Base-by-base conservation (phyloP, 768 basidiomycete species). In the Collybia nuda region DNA sequence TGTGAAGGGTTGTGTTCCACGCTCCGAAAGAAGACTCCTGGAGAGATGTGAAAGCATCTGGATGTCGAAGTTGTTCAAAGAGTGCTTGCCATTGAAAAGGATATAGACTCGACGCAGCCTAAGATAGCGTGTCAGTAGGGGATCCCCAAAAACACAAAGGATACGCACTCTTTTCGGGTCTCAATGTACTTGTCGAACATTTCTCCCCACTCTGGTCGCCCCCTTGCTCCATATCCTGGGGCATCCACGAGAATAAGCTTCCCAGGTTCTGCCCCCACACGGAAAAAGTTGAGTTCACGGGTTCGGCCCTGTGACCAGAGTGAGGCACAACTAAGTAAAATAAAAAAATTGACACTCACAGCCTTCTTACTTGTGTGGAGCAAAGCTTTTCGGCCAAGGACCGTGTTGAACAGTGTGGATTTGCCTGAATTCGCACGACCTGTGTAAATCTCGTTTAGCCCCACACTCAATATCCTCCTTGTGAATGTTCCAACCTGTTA, bases 401-500 rank as follows among this genome's bases (percentile, higher is more conserved):
- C 77, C 11, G 83, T 79, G 55, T 90, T 91, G 7, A 90, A 73
- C 24, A 91, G 65, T 3, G 84, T 79, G 1, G 88, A 90, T 63
- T 91, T 91, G 22, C 89, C 89, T 19, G 75, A 82, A 59, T 91
- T 91, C 2, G 89, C 88, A 52, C 89, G 83, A 17, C 89, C 89
- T 87, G 51, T 44, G 35, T 23, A 23, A 35, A 40, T 19, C 12
- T 23, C 28, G 24, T 17, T 44, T 24, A 35, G 38, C 26, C 23
- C n/a, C 23, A 18, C 21, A 37, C 39, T 19, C 5, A 32, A 32
- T 32, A 32, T 6, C 32, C 39, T 22, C n/a, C 9, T 21, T 21
- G 6, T 14, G 9, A 2, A 22, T 24, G 5, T 15, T 40, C 15
- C 18, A 42, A 76, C 76, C 76, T 58, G 75, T 74, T 11, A 79